These are phyloP conservation scores for Talaromyces sp. DNA, from an alignment of 2,329 filamentous ascomycete genomes.

Conservation along the genomic window DNA sequence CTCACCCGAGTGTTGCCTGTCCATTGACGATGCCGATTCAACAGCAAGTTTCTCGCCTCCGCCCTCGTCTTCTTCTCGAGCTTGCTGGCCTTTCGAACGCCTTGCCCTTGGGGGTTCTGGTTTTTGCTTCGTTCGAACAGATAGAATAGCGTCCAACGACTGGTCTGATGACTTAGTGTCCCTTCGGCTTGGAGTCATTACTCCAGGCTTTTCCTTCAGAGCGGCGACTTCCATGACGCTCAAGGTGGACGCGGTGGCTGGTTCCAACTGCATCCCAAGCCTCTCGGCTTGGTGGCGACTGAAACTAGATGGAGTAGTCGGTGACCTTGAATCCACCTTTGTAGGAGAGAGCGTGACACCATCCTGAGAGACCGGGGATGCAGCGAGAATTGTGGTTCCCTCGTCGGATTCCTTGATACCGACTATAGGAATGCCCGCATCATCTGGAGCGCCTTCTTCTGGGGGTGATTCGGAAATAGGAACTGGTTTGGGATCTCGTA, in stretches of 20 bases:
- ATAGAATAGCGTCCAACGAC: constrained; percentile 12
- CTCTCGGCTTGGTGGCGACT: constrained; percentile 18
- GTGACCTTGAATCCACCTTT: constrained; percentile 24
- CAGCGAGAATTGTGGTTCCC: constrained; percentile 32
- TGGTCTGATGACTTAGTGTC: constrained; percentile 26
- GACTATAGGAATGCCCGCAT: not conserved
- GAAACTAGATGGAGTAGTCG: constrained; percentile 17
- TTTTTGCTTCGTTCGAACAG: constrained; percentile 26
- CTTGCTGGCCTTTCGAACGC: constrained; percentile 35
- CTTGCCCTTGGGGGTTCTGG: constrained; percentile 38
- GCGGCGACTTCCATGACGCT: constrained; percentile 74
- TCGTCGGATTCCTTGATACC: constrained; percentile 12
- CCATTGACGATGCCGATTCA: constrained; percentile 12
- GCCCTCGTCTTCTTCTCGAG: constrained; percentile 25
- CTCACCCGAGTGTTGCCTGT: constrained; percentile 4
- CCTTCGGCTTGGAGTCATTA: constrained; percentile 68
- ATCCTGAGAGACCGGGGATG: constrained; percentile 21
- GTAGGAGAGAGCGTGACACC: constrained; percentile 44
- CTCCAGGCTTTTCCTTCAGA: constrained; percentile 74
- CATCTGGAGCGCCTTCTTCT: not conserved
- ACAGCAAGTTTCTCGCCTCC: constrained; percentile 22
- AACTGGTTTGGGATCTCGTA: constrained; percentile 21
- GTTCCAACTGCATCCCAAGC: constrained; percentile 65
- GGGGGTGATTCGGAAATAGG: not conserved
- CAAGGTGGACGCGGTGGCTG: constrained; percentile 64